Evolutionary conservation across 768 basidiomycete genomes (phyloP), one percentile per base, ranked within the genome.

Genomic region (Leccinum ochraceum): DNA sequence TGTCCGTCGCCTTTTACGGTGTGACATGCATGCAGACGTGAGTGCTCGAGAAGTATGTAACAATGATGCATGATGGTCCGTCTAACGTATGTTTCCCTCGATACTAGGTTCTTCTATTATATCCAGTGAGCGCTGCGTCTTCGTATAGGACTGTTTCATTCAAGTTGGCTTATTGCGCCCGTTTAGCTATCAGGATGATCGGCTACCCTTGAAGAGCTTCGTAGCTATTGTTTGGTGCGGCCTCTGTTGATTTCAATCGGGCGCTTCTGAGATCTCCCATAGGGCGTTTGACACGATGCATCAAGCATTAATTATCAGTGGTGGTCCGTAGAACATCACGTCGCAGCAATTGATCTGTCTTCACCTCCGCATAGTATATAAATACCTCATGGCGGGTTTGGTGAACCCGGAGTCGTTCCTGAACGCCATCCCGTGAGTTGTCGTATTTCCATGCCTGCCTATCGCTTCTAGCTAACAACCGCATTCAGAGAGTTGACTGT

Each of bases 21-120:
- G 50, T 58, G 20, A 58, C 57, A 36, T 58, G 57, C 26, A 58
- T 57, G 56, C 56, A 57, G 50, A 50, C 56, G 56, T 57, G 49
- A 57, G 56, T 39, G 32, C 53, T 16, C 53, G 28, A 51, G 10
- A 37, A 50, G 7, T 49, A 22, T 49, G 34, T n/a, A n/a, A 53
- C 14, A 34, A 8, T n/a, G 30, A 52, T 34, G 36, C 34, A 8
- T n/a, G 30, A 20, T 34, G 36, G 28, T 14, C 30, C 11, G 20
- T 20, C 32, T 54, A 22, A 36, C 16, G 11, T 30, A 9, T 24
- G 9, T 42, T 20, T 26, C 28, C 9, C 34, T 57, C 14, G 20
- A 34, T 20, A 9, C 20, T 46, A 56, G 55, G 24, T 56, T 58
- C n/a, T 58, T 58, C 42, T 58, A 58, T 30, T 58, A 53, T 14